Evolutionary conservation across 2,329 filamentous ascomycete species (phyloP).

Genomic region (Epichloe baconii): DNA sequence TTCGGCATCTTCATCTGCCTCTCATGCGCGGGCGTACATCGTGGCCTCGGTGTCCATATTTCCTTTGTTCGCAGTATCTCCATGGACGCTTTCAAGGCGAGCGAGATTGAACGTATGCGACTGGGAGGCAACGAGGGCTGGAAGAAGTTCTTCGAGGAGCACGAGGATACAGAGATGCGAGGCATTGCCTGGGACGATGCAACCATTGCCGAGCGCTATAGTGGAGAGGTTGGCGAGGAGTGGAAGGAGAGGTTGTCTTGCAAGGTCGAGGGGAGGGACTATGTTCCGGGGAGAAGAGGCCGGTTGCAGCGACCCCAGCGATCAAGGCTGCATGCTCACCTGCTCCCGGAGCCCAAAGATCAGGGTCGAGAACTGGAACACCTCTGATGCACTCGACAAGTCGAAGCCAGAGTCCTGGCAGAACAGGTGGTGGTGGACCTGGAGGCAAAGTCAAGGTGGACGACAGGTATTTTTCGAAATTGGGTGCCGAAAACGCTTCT

Average conservation of each 20-base stretch:
- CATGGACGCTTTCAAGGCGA: conserved; percentile 95
- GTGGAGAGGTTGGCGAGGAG: conserved; percentile 81
- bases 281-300: conserved; percentile 60
- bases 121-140: conserved; percentile 81
- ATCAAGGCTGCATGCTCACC: conserved; percentile 15
- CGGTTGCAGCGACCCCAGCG: conserved; percentile 14
- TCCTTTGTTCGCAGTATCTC: conserved; percentile 95
- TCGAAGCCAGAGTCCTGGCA: conserved; percentile 26
- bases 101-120: conserved; percentile 89
- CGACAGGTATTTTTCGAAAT: conserved; percentile 78
- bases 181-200: conserved; percentile 70
- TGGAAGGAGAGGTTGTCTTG: conserved; percentile 83
- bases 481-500: conserved; percentile 72
- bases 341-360: conserved; percentile 22
- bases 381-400: conserved; percentile 26
- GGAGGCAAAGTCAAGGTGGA: conserved; percentile 50
- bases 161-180: conserved; percentile 51
- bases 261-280: conserved; percentile 80
- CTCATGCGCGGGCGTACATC: conserved; percentile 86
- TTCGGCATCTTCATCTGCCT: conserved; percentile 99
- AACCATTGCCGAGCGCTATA: conserved; percentile 82
- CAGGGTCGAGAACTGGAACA: conserved; percentile 26
- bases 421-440: conserved; percentile 5
- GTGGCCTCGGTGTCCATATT: conserved; percentile 91
- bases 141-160: conserved; percentile 73